Base-by-base conservation (phyloP, 345 rosid species). In the Ricinus communis region DNA sequence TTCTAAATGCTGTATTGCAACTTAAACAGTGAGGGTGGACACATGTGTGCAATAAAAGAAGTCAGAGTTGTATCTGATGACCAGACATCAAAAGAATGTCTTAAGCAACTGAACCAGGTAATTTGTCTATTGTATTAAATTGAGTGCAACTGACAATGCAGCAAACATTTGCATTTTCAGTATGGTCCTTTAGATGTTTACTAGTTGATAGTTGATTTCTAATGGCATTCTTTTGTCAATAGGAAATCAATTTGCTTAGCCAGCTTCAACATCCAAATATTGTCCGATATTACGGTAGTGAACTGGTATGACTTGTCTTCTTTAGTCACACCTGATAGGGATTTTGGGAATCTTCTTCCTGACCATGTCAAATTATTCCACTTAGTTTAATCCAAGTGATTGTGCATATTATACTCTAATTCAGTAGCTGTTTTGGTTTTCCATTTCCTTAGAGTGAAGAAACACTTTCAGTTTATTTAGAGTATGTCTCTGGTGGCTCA, bases 41-140 rank as follows among this genome's bases (percentile, higher is more conserved):
- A 89, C 63, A 87, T 95, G 91, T 95, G 97, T 80, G 99, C 99
- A 8, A 91, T 95, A 74, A 95, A 95, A 79, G 99, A 95, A 88
- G 99, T 91, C 69, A 85, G 66, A 76, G 87, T 90, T 77, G 84
- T 87, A 78, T 82, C 86, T 14, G 99, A 95, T 72, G 97, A 95
- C 77, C 87, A 80, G 79, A 68, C 88, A 27, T 91, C 92, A 40
- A 95, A 79, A 82, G 99, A 95, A 82, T 73, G 92, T 82, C 87
- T 89, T 68, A 95, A 84, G 85, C 99, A 95, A 73, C 82, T 95
- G 71, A 91, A 90, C 80, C 99, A 91, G 97, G 98, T 91, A 62
- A 66, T 45, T 67, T 21, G 52, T 65, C 24, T 53, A 50, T 68
- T 22, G 49, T 43, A 62, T 68, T 8, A 38, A 56, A 36, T 51